phyloP scores from a whole-genome alignment of 495 filamentous ascomycete species.

The Tricharina praecox region DNA sequence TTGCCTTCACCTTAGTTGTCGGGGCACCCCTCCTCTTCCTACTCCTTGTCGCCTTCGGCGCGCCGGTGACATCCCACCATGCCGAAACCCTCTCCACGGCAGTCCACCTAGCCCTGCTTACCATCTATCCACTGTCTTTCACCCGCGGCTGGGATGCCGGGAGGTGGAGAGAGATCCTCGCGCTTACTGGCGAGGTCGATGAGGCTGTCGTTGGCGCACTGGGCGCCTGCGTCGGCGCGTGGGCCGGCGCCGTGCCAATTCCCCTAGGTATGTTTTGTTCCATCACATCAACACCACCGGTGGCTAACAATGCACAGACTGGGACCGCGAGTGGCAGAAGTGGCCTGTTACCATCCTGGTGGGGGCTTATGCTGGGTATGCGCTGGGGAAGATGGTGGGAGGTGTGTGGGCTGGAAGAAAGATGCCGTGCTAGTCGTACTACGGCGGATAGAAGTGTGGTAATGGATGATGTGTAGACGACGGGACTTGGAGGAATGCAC shows the following conservation, averaged over 20 bases:
- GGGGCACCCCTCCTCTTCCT: constrained; percentile 40
- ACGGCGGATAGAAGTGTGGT: not conserved
- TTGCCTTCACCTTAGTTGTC: constrained; percentile 35
- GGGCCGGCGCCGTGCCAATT: constrained; percentile 78
- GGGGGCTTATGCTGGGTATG: constrained; percentile 53
- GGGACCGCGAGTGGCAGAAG: constrained; percentile 89
- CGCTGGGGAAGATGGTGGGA: constrained; percentile 43
- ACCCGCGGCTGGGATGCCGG: constrained; percentile 57
- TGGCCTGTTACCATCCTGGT: constrained; percentile 82
- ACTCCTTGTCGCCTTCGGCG: constrained; percentile 73
- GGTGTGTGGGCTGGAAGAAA: constrained; percentile 47
- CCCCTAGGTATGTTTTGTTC: constrained; percentile 43
- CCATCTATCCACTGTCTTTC: constrained; percentile 60
- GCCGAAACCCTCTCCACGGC: constrained; percentile 61
- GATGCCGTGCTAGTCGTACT: constrained; percentile 35
- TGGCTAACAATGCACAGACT: constrained; percentile 22
- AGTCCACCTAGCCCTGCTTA: constrained; percentile 62
- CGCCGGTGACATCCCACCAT: constrained; percentile 70
- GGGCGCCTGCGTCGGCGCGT: constrained; percentile 47
- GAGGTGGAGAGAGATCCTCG: constrained; percentile 56
- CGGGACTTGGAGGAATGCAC: no score
- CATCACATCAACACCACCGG: not conserved
- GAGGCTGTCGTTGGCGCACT: constrained; percentile 50
- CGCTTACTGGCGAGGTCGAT: constrained; percentile 39
- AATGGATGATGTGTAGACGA: no score